Base-by-base conservation (phyloP, 140 eudicot genomes). In the Bidens hawaiensis region DNA sequence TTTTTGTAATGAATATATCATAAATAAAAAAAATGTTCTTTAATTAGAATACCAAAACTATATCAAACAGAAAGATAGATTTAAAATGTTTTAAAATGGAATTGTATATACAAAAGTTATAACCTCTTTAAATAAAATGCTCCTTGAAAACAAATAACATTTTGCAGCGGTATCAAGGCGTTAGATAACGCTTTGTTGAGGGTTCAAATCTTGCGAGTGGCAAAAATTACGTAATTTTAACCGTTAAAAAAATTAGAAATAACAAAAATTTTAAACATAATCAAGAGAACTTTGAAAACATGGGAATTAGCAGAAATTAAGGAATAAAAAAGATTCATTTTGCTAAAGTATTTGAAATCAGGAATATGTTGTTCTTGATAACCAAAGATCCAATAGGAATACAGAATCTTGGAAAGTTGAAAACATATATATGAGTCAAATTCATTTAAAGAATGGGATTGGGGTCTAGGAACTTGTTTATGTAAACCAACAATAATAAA, bases 11-110 rank as follows among this genome's bases (percentile, higher is more conserved):
- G 34, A 51, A 23, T 23, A 26, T 14, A 56, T 46, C 22, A 19
- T 5, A 69, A 26, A 55, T 56, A 43, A 68, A 68, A 58, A 55
- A 68, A 56, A 43, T 55, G 65, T 19, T 54, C 48, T 68, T 10
- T 41, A 40, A 18, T 6, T 54, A 17, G 31, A 43, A 41, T 18
- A 23, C 16, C 30, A 46, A 55, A 55, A 68, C 18, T 25, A 40
- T 33, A 41, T 34, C 45, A 42, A 54, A 17, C 14, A 41, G 3
- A 40, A 66, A 38, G 36, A 36, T 68, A 26, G 49, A 43, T 28
- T 15, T 5, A 5, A 57, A 12, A 13, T 30, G 1, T 28, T 56
- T 50, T 21, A 30, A 27, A 57, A 10, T 16, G 52, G 67, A 17
- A 41, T 55, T 18, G 14, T 27, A 56, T 8, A 27, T 43, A 43